Conservation (phyloP, 345 rosid genomes). For the Boechera stricta region DNA sequence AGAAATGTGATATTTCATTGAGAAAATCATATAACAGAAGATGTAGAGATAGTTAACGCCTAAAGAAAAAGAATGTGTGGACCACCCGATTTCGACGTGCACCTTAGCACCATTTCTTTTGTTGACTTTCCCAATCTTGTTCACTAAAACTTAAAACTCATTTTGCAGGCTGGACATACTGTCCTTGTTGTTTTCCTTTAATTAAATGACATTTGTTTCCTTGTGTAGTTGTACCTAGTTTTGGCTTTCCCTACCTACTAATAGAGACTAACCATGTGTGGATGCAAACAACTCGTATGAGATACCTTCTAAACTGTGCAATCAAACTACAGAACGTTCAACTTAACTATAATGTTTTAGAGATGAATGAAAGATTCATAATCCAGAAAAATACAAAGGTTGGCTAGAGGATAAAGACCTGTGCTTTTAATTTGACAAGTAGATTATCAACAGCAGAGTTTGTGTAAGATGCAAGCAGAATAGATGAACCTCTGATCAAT, state of each 20-base stretch:
- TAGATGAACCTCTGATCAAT: conserved; percentile 90
- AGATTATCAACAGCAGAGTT: conserved; percentile 98
- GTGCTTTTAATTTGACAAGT: conserved; percentile 91
- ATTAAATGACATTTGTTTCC: not conserved
- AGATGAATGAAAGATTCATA: conserved; percentile 15
- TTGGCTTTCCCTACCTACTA: conserved; percentile 13
- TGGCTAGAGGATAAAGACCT: conserved; percentile 61
- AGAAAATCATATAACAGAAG: not conserved
- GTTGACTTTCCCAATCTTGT: conserved; percentile 20
- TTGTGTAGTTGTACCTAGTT: not conserved
- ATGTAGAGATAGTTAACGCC: not conserved
- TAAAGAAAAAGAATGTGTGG: conserved; percentile 9
- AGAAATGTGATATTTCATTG: not conserved
- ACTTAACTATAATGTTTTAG: not conserved
- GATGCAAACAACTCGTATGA: not conserved
- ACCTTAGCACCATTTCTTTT: conserved; percentile 24
- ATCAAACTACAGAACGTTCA: conserved; percentile 7
- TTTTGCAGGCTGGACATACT: not conserved
- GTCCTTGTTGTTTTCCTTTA: conserved; percentile 10
- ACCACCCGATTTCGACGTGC: not conserved
- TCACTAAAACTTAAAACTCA: conserved; percentile 10
- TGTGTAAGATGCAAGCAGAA: conserved; percentile 96
- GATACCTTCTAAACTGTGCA: conserved; percentile 5
- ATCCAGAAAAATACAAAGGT: conserved; percentile 21
- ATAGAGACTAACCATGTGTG: not conserved